phyloP scores from a whole-genome alignment of 2,329 filamentous ascomycete genomes.

The Penicillium sp. region DNA sequence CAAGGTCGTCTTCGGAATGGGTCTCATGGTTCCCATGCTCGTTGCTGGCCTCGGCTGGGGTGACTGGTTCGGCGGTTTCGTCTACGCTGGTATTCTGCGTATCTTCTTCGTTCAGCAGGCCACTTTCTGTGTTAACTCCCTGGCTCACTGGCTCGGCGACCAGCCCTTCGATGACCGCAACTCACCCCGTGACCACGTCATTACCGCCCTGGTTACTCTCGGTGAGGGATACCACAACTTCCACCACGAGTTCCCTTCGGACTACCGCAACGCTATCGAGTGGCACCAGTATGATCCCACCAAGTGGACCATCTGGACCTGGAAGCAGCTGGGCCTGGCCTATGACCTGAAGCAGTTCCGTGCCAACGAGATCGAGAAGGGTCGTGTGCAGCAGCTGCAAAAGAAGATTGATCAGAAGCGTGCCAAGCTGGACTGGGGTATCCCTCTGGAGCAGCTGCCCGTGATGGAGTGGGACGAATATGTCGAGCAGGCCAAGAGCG shows the following conservation, averaged over 20 bases:
- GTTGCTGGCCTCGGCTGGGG: conserved; percentile 77
- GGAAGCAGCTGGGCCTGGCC: conserved; percentile 81
- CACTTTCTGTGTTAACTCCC: conserved; percentile 89
- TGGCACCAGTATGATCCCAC: conserved; percentile 92
- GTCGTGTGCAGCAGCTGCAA: conserved; percentile 81
- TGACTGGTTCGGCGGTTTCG: conserved; percentile 77
- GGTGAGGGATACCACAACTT: conserved; percentile 94
- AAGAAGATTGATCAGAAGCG: conserved; percentile 93
- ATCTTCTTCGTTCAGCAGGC: conserved; percentile 91
- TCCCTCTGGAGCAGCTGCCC: conserved; percentile 79
- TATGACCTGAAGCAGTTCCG: conserved; percentile 90
- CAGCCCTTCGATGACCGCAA: conserved; percentile 93
- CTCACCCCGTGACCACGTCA: conserved; percentile 82
- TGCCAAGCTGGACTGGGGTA: conserved; percentile 78
- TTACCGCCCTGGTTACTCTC: conserved; percentile 81
- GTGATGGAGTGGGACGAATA: conserved; percentile 87
- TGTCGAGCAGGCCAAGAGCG: conserved; percentile 72
- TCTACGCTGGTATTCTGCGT: conserved; percentile 81
- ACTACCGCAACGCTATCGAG: conserved; percentile 88
- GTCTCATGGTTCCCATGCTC: conserved; percentile 70
- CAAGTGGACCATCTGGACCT: conserved; percentile 83
- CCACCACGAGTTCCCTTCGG: conserved; percentile 90
- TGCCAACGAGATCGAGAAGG: conserved; percentile 89
- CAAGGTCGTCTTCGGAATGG: conserved; percentile 76
- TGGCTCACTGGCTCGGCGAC: conserved; percentile 88